Percentiles rank a stretch among this genome's conserved stretches.
phyloP scores from a whole-genome alignment of 2,329 filamentous ascomycete species.

The Truncatella angustata region DNA sequence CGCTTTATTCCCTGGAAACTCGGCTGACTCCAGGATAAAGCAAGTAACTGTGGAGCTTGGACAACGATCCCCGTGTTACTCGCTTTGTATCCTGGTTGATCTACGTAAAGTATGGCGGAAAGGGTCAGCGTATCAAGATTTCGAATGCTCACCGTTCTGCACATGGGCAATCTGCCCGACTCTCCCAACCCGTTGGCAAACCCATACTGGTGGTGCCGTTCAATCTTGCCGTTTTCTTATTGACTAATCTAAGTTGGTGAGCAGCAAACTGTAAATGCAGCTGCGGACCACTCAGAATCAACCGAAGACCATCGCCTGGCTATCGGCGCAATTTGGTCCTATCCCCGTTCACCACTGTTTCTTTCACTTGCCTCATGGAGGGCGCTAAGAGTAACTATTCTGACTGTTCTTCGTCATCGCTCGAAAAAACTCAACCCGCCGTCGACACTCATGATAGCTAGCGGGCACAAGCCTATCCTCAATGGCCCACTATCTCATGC shows the following conservation, averaged over 20 bases:
- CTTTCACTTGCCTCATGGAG: neutral
- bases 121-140: neutral
- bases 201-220: too few species aligned
- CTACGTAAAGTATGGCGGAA: neutral
- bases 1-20: slow-evolving; percentile 17
- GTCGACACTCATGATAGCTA: neutral
- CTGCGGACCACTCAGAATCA: neutral
- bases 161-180: too few species aligned
- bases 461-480: neutral
- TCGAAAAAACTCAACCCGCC: neutral
- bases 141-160: neutral
- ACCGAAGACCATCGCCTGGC: neutral
- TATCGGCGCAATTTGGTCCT: neutral
- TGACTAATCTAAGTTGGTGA: neutral
- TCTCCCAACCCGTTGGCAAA: too few species aligned
- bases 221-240: neutral
- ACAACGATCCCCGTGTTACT: neutral
- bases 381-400: slow-evolving; percentile 11
- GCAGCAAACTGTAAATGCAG: neutral
- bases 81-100: neutral
- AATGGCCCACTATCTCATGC: neutral
- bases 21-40: slow-evolving; percentile 14
- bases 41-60: slow-evolving; percentile 11
- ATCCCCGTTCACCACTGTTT: neutral
- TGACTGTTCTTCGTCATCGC: slow-evolving; percentile 10